Evolutionary conservation across 2,329 filamentous ascomycete genomes (phyloP).

Genomic region (Hypoxylon sp.): DNA sequence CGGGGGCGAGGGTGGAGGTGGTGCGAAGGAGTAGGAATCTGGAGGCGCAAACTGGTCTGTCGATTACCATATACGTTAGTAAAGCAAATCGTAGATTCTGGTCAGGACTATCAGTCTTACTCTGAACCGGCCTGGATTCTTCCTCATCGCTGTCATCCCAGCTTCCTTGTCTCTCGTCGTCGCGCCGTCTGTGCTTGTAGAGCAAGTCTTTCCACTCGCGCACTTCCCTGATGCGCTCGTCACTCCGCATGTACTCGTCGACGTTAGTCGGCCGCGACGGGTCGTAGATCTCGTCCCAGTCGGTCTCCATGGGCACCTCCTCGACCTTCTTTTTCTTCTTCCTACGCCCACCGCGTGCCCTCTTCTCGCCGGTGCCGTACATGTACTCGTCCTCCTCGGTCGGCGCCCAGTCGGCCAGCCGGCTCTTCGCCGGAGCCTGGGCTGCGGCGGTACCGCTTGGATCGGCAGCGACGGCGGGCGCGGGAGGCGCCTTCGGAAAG

Average conservation of each 20-base stretch:
- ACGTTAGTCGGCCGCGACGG: slow-evolving; percentile 82
- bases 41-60: slow-evolving; percentile 69
- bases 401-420: slow-evolving; percentile 81
- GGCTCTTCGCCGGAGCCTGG: slow-evolving; percentile 65
- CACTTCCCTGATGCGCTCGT: slow-evolving; percentile 81
- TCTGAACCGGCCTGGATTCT: slow-evolving; percentile 37
- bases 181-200: slow-evolving; percentile 71
- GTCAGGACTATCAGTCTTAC: slow-evolving; percentile 45
- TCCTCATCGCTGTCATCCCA: slow-evolving; percentile 48
- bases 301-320: slow-evolving; percentile 66
- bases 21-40: slow-evolving; percentile 62
- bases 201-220: slow-evolving; percentile 85
- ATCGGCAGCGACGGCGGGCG: slow-evolving; percentile 44
- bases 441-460: slow-evolving; percentile 34
- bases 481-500: slow-evolving; percentile 57
- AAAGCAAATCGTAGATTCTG: background rate
- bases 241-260: slow-evolving; percentile 83
- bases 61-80: slow-evolving; percentile 22
- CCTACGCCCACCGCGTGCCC: slow-evolving; percentile 78
- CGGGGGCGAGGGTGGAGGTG: slow-evolving; percentile 60
- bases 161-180: slow-evolving; percentile 52
- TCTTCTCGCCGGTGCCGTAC: slow-evolving; percentile 69
- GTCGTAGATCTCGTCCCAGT: slow-evolving; percentile 94
- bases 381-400: slow-evolving; percentile 83
- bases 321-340: slow-evolving; percentile 79